A percentile compares a stretch with the other conserved stretches of the same genome.
phyloP scores from a whole-genome alignment of 345 rosid genomes.

The Excoecaria agallocha region DNA sequence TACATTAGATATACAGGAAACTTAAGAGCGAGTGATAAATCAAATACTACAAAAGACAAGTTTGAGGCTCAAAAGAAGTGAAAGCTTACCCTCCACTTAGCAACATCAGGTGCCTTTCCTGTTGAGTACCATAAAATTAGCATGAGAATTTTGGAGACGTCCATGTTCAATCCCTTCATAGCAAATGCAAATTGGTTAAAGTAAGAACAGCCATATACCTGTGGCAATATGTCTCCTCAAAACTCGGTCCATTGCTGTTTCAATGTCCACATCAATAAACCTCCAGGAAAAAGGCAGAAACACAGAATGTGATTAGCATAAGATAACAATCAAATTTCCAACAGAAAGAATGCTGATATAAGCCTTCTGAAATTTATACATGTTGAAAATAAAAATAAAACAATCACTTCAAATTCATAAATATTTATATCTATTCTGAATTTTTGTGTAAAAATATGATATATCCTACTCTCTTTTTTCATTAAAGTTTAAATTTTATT shows the following conservation, averaged over 20 bases:
- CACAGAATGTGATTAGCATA: slow-evolving; percentile 2
- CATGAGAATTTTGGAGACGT: background rate
- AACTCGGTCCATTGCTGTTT: slow-evolving; percentile 74
- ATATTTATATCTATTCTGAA: background rate
- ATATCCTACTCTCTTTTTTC: background rate
- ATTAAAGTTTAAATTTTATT: background rate
- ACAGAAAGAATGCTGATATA: background rate
- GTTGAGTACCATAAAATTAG: slow-evolving; percentile 5
- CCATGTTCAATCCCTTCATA: background rate
- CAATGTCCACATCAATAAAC: slow-evolving; percentile 79
- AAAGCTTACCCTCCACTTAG: slow-evolving; percentile 72
- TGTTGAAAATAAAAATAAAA: background rate
- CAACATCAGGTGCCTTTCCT: slow-evolving; percentile 80
- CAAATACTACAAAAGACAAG: background rate
- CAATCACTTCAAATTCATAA: background rate
- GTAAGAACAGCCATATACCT: slow-evolving; percentile 33
- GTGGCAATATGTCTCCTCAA: slow-evolving; percentile 70
- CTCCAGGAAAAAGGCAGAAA: slow-evolving; percentile 32
- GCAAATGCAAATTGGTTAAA: background rate
- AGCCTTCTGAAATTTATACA: background rate
- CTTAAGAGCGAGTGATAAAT: background rate
- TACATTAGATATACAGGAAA: background rate
- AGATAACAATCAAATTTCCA: background rate
- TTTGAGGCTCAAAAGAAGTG: background rate
- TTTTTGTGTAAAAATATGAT: background rate